phyloP scores from a whole-genome alignment of 2,329 filamentous ascomycete species.

The Emericellopsis atlantica region DNA sequence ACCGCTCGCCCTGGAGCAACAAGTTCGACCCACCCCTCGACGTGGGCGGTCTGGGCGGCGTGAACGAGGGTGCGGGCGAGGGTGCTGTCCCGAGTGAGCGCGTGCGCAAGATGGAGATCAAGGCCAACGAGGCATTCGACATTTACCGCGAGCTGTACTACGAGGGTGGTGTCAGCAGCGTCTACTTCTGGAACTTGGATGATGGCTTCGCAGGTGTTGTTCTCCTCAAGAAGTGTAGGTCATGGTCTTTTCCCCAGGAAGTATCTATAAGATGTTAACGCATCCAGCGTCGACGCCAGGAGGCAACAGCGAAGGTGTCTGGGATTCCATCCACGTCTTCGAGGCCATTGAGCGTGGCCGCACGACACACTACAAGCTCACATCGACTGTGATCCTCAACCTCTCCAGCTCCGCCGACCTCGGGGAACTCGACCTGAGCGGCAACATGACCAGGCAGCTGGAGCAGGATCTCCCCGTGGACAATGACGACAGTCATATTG shows the following conservation, averaged over 20 bases:
- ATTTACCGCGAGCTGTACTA: conserved; percentile 95
- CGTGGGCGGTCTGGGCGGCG: conserved; percentile 35
- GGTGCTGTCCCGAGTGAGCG: conserved; percentile 81
- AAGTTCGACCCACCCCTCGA: conserved; percentile 89
- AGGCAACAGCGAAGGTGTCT: conserved; percentile 62
- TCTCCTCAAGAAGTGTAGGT: conserved; percentile 80
- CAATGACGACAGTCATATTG: conserved; percentile 84
- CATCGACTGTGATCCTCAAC: conserved; percentile 88
- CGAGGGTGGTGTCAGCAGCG: conserved; percentile 88
- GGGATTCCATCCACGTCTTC: conserved; percentile 98
- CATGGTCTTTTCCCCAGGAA: background rate
- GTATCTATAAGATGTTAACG: background rate
- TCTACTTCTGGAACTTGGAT: conserved; percentile 97
- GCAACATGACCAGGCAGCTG: conserved; percentile 96
- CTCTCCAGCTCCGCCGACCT: conserved; percentile 54
- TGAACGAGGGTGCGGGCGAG: conserved; percentile 52
- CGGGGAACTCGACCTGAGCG: conserved; percentile 81
- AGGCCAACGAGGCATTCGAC: conserved; percentile 92
- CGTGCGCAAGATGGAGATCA: conserved; percentile 85
- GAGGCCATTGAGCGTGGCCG: conserved; percentile 89
- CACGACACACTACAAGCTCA: conserved; percentile 93
- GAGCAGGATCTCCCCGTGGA: conserved; percentile 86
- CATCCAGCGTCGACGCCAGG: conserved; percentile 50
- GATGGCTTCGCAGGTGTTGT: conserved; percentile 97
- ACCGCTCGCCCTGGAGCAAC: conserved; percentile 98